Conservation (phyloP, 768 basidiomycete species). For the Epithele typhae region DNA sequence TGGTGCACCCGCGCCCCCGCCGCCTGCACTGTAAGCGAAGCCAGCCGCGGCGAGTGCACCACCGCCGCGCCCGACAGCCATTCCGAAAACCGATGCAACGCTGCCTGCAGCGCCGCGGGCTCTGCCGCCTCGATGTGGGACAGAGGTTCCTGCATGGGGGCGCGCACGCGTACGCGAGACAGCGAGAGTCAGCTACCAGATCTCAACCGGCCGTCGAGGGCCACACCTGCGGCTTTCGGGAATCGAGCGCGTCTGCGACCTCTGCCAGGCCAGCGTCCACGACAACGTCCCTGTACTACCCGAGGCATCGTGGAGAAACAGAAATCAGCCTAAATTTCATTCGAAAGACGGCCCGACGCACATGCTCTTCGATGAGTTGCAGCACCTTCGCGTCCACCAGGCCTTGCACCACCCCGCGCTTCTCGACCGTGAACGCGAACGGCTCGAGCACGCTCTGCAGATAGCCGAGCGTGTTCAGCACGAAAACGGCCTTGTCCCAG, state of each 20-base stretch:
- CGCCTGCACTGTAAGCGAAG: slow-evolving; percentile 63
- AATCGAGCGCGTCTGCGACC: slow-evolving; percentile 42
- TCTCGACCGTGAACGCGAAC: slow-evolving; percentile 62
- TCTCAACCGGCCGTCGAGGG: not conserved
- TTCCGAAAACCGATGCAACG: slow-evolving; percentile 67
- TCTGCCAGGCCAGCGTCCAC: slow-evolving; percentile 50
- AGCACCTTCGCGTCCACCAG: slow-evolving; percentile 60
- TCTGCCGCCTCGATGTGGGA: slow-evolving; percentile 69
- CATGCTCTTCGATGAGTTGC: slow-evolving; percentile 77
- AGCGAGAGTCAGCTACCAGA: not conserved
- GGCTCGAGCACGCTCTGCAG: slow-evolving; percentile 65
- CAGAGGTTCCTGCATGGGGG: slow-evolving; percentile 54
- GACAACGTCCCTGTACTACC: slow-evolving; percentile 47
- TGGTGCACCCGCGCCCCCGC: slow-evolving; percentile 73
- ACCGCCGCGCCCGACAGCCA: slow-evolving; percentile 86
- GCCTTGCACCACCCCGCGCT: slow-evolving; percentile 52
- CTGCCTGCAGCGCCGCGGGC: slow-evolving; percentile 53
- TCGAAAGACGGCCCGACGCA: slow-evolving; percentile 35
- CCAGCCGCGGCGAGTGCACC: slow-evolving; percentile 74
- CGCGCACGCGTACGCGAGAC: not conserved
- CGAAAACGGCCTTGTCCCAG: slow-evolving; percentile 84
- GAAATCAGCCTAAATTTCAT: too few species aligned
- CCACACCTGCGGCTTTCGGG: slow-evolving; percentile 27
- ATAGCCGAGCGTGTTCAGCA: slow-evolving; percentile 83
- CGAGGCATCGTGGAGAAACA: not conserved